phyloP scores from a whole-genome alignment of 805 yeast genomes.

The Pichia rugopelliculosa region DNA sequence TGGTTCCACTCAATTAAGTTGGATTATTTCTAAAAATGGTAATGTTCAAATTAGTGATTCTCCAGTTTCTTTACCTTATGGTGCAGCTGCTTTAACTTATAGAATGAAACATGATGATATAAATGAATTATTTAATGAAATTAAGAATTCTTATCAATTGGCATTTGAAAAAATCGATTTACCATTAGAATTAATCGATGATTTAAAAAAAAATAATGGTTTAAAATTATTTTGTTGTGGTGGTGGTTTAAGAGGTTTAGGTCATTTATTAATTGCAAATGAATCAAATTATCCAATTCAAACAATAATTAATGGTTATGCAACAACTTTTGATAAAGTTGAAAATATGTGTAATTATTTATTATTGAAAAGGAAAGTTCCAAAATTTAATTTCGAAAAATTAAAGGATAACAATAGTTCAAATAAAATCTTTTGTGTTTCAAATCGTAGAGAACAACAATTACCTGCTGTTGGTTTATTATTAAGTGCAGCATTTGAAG shows the following conservation, averaged over 20 bases:
- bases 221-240: constrained; percentile 62
- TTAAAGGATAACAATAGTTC: constrained; percentile 17
- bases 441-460: constrained; percentile 58
- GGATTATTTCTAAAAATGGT: constrained; percentile 56
- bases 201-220: constrained; percentile 51
- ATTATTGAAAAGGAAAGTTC: constrained; percentile 41
- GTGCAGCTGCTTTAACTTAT: constrained; percentile 61
- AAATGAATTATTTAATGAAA: constrained; percentile 44
- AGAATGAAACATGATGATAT: constrained; percentile 45
- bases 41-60: constrained; percentile 44
- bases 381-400: constrained; percentile 29
- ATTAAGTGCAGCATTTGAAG: constrained; percentile 54
- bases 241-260: constrained; percentile 68
- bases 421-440: constrained; percentile 46
- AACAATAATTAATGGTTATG: constrained; percentile 62
- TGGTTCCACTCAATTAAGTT: constrained; percentile 59
- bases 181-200: constrained; percentile 43
- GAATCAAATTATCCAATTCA: constrained; percentile 58
- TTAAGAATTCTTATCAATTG: constrained; percentile 40
- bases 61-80: constrained; percentile 64
- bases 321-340: constrained; percentile 48
- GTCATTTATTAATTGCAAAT: constrained; percentile 46
- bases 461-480: constrained; percentile 63
- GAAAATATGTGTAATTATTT: constrained; percentile 44
- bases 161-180: constrained; percentile 46